Evolutionary conservation across 371 early-diverging fungal genomes (phyloP), one percentile per base, ranked within the genome.

Genomic region (Mucor sp.): DNA sequence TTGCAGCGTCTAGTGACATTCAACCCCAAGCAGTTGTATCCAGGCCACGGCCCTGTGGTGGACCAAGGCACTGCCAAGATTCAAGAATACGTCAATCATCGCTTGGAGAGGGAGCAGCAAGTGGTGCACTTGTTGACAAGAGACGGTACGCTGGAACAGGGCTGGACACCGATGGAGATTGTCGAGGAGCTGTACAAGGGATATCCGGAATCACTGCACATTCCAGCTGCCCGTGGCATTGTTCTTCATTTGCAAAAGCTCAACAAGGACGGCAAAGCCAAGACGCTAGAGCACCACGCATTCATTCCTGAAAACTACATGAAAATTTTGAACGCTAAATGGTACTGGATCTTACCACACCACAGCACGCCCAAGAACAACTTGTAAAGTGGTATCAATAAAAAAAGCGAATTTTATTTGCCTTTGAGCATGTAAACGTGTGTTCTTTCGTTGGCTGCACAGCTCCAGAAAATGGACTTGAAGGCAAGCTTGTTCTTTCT

Each of bases 11-110:
- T 94, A 21, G 61, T 84, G 37, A 71, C 53, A 0, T 15, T 82
- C 1, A 50, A 68, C 1, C 85, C 86, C 0, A 60, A 63, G 1
- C 43, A 68, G 3, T 70, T 91, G 8, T 86, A 91, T 75, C 91
- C 91, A 5, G 91, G 89, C 1, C 97, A 97, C 73, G 97, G 97
- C 0, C 93, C 93, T 8, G 81, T 90, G 2, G 76, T 97, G 27
- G 83, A 87, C 63, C 75, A 91, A 48, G 92, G 91, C 2, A 68
- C 70, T 5, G 62, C 63, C 0, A 83, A 80, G 11, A 81, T 94
- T 1, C 71, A 82, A 28, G 87, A 90, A 60, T 95, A 95, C 65
- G 91, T 95, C 15, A 57, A 72, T 8, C 95, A 96, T 75, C 88
- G 97, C 0, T 62, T 80, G 25, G 85, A 87, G 56, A 85, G 97